phyloP scores from a whole-genome alignment of 495 filamentous ascomycete species.

The Hypomontagnella submonticulosa region DNA sequence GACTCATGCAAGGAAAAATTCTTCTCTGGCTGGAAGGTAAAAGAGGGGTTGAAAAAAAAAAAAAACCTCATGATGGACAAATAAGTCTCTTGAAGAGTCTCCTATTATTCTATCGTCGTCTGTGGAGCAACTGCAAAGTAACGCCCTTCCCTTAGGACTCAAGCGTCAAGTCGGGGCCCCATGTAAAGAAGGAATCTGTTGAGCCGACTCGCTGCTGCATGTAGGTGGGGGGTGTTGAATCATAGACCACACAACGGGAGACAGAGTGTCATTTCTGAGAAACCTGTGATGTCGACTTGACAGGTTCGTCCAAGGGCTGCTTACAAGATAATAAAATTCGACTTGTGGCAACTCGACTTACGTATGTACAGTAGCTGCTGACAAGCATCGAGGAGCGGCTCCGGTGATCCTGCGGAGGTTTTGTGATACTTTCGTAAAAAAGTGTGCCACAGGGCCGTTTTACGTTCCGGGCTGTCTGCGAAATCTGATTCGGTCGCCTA shows the following conservation, averaged over 20 bases:
- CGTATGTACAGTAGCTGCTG: slow-evolving; percentile 15
- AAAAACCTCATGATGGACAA: slow-evolving; percentile 17
- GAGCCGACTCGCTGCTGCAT: slow-evolving; percentile 25
- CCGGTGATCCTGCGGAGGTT: slow-evolving; percentile 31
- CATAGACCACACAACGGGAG: slow-evolving; percentile 4
- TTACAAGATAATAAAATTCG: slow-evolving; percentile 1
- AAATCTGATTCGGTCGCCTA: slow-evolving; percentile 40
- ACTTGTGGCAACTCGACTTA: slow-evolving; percentile 12
- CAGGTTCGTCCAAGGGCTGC: slow-evolving; percentile 7
- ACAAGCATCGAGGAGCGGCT: slow-evolving; percentile 28
- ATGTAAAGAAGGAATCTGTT: slow-evolving; percentile 22
- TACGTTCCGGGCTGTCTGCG: slow-evolving; percentile 20
- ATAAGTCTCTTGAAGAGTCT: slow-evolving; percentile 22
- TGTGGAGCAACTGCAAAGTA: slow-evolving; percentile 34
- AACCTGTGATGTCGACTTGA: slow-evolving; percentile 22
- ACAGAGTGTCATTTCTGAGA: slow-evolving; percentile 11
- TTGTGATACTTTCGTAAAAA: slow-evolving; percentile 16
- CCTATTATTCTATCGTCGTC: slow-evolving; percentile 20
- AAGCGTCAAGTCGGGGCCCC: slow-evolving; percentile 1
- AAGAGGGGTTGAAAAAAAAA: slow-evolving; percentile 35
- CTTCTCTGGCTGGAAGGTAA: slow-evolving; percentile 25
- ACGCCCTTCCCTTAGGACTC: slow-evolving; percentile 21
- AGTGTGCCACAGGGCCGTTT: slow-evolving; percentile 28
- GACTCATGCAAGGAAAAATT: slow-evolving; percentile 39
- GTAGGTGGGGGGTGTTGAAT: slow-evolving; percentile 36